Conservation (phyloP, 1,139 yeast genomes). For the Kluyveromyces sp. region DNA sequence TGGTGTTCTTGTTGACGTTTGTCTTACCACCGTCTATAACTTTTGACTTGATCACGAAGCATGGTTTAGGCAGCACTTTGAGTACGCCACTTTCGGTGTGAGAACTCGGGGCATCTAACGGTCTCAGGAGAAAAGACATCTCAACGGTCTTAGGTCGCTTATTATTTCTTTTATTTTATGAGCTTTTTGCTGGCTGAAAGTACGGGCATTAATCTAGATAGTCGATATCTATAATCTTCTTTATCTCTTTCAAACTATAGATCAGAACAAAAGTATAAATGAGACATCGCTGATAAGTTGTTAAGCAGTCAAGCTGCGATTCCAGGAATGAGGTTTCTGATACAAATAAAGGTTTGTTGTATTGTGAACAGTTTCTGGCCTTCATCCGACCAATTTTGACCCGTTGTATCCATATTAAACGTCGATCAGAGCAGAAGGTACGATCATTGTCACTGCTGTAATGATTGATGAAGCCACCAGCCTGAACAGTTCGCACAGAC, state of each 20-base stretch:
- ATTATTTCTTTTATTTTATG: neutral
- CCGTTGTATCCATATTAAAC: no score
- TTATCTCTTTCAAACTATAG: no score
- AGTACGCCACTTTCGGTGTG: conserved; percentile 9
- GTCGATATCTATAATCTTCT: no score
- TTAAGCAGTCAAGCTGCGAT: no score
- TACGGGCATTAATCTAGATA: no score
- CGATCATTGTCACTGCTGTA: neutral
- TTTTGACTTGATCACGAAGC: conserved; percentile 26
- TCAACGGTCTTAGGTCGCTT: neutral
- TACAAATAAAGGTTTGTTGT: no score
- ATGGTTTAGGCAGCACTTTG: conserved; percentile 20
- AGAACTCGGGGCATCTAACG: neutral
- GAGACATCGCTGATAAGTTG: no score
- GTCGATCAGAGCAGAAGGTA: neutral
- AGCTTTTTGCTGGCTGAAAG: neutral
- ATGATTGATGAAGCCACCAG: neutral
- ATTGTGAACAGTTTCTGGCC: no score
- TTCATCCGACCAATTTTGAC: no score
- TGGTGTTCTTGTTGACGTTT: conserved; percentile 36
- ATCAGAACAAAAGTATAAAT: no score
- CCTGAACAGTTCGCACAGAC: neutral
- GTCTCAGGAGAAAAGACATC: conserved; percentile 6
- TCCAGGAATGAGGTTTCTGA: no score
- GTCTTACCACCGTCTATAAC: conserved; percentile 9